Evolutionary conservation across 495 filamentous ascomycete genomes (phyloP).

Genomic region (Penicillium simplicissimum): DNA sequence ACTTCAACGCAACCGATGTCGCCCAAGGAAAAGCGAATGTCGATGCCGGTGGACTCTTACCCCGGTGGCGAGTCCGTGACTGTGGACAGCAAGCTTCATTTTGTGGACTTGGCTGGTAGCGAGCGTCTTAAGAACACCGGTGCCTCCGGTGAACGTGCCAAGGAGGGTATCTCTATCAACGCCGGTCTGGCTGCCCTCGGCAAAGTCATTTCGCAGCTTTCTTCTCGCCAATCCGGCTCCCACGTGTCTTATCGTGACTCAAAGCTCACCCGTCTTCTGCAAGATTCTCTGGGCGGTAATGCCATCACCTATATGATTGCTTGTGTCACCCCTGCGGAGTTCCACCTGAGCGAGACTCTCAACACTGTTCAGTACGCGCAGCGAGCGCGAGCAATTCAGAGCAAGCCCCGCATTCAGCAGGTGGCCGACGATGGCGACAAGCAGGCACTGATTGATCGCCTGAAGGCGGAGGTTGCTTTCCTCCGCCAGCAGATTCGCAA

Average conservation of each 20-base stretch:
- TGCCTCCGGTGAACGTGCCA: constrained; percentile 91
- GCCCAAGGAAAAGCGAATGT: constrained; percentile 79
- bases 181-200: constrained; percentile 92
- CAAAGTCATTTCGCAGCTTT: constrained; percentile 98
- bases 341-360: constrained; percentile 95
- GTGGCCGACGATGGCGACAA: constrained; percentile 88
- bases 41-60: constrained; percentile 82
- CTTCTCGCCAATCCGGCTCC: constrained; percentile 79
- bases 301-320: constrained; percentile 99
- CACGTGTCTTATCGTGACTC: constrained; percentile 99
- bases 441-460: constrained; percentile 88
- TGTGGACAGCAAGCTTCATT: constrained; percentile 97
- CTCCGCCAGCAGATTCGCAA: constrained; percentile 87
- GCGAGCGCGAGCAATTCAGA: constrained; percentile 93
- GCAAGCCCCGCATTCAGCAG: constrained; percentile 94
- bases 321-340: constrained; percentile 95
- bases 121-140: constrained; percentile 97
- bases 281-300: constrained; percentile 97
- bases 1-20: constrained; percentile 52
- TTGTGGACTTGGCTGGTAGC: constrained; percentile 97
- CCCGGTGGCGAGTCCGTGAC: constrained; percentile 72
- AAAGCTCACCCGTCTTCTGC: constrained; percentile 89
- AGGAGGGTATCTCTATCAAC: constrained; percentile 98
- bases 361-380: constrained; percentile 98
- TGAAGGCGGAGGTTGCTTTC: constrained; percentile 93